phyloP scores from a whole-genome alignment of 805 yeast genomes.

The Lipomyces yamadae region DNA sequence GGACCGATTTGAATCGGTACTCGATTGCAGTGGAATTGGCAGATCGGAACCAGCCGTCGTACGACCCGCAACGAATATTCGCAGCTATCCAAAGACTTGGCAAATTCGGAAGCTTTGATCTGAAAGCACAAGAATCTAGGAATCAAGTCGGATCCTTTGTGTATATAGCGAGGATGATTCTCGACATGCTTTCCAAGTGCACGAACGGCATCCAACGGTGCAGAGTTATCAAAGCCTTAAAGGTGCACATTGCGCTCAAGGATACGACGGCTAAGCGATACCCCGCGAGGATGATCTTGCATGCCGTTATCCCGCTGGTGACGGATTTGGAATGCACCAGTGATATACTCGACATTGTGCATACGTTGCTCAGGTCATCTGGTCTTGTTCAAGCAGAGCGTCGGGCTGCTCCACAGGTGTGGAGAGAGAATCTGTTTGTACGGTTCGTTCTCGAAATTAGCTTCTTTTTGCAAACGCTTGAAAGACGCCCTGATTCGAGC shows the following conservation, averaged over 20 bases:
- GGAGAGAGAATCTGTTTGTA: constrained; percentile 11
- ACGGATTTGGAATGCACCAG: constrained; percentile 13
- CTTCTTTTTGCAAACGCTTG: constrained; percentile 11
- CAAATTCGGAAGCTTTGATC: constrained; percentile 5
- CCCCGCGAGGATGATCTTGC: constrained; percentile 22
- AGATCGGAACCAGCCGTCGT: constrained; percentile 5
- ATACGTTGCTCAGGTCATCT: not conserved
- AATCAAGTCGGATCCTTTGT: not conserved
- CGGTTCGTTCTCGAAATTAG: constrained; percentile 17
- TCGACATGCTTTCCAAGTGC: constrained; percentile 11
- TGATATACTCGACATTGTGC: constrained; percentile 21
- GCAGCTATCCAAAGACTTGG: not conserved
- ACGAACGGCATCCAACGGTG: constrained; percentile 16
- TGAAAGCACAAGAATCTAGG: not conserved
- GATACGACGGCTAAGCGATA: constrained; percentile 6
- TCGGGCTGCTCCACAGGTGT: not conserved
- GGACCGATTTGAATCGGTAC: constrained; percentile 14
- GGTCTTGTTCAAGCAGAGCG: not conserved
- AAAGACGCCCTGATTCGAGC: not conserved
- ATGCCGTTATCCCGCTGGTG: constrained; percentile 21
- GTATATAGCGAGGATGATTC: constrained; percentile 20
- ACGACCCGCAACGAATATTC: not conserved
- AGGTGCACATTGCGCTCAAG: constrained; percentile 15
- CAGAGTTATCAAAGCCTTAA: constrained; percentile 12
- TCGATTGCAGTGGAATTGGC: not conserved